phyloP scores from a whole-genome alignment of 768 basidiomycete species.

The Amanita muscaria region DNA sequence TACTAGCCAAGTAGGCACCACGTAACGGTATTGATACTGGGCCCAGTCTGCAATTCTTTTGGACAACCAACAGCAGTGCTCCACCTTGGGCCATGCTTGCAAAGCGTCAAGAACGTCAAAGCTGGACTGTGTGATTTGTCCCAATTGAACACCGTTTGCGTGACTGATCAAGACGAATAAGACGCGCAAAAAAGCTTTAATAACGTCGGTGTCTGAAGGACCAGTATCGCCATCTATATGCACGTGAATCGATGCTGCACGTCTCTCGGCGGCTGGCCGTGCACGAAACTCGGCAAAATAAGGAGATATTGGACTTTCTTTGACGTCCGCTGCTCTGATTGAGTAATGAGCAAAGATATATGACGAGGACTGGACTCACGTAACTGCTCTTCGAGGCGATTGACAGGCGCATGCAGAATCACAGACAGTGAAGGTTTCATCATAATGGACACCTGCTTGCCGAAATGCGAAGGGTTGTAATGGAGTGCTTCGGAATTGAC shows the following conservation, averaged over 20 bases:
- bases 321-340: slow-evolving; percentile 49
- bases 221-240: slow-evolving; percentile 87
- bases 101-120: slow-evolving; percentile 59
- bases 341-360: slow-evolving; percentile 5
- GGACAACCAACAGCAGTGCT: slow-evolving; percentile 78
- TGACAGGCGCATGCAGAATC: slow-evolving; percentile 52
- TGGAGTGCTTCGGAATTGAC: slow-evolving; percentile 81
- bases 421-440: slow-evolving; percentile 64
- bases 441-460: slow-evolving; percentile 60
- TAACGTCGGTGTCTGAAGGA: slow-evolving; percentile 64
- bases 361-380: slow-evolving; percentile 12
- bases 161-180: slow-evolving; percentile 66
- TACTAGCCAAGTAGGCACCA: slow-evolving; percentile 76
- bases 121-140: slow-evolving; percentile 60
- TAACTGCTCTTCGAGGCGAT: slow-evolving; percentile 64
- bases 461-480: slow-evolving; percentile 62
- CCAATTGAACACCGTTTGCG: slow-evolving; percentile 69
- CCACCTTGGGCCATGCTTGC: slow-evolving; percentile 54
- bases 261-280: slow-evolving; percentile 67
- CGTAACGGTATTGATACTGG: slow-evolving; percentile 89
- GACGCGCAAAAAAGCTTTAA: slow-evolving; percentile 63
- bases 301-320: slow-evolving; percentile 63
- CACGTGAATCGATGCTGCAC: slow-evolving; percentile 82
- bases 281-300: slow-evolving; percentile 82
- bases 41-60: slow-evolving; percentile 77